A percentile compares a stretch with the other conserved stretches of the same genome.
Evolutionary conservation across 768 basidiomycete genomes (phyloP).

Genomic region (Termitomyces sp.): DNA sequence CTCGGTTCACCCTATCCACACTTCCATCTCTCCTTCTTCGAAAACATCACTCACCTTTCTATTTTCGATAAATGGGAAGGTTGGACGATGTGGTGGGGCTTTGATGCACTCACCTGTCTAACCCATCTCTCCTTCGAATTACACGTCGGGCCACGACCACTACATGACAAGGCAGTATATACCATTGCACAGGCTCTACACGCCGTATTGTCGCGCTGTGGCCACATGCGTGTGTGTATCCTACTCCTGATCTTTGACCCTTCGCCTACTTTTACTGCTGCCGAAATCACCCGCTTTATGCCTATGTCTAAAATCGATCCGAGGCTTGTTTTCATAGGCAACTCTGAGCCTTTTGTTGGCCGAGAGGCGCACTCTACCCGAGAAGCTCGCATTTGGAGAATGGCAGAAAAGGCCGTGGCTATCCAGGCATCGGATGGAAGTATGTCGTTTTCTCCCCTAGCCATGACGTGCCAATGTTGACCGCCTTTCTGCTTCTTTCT

Average conservation of each 20-base stretch:
- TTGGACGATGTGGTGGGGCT: constrained; percentile 32
- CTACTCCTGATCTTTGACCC: constrained; percentile 29
- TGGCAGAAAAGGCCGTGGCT: constrained; percentile 22
- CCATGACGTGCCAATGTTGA: neutral
- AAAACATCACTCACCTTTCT: constrained; percentile 30
- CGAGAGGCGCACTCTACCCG: constrained; percentile 29
- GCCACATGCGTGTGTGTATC: constrained; percentile 23
- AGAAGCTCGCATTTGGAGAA: constrained; percentile 27
- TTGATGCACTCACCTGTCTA: constrained; percentile 22
- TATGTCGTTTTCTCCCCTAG: constrained; percentile 10
- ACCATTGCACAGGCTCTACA: constrained; percentile 18
- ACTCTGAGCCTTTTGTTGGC: constrained; percentile 32
- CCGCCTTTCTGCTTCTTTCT: neutral
- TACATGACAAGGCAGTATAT: constrained; percentile 14
- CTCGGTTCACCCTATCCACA: constrained; percentile 16
- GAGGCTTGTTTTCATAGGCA: constrained; percentile 30
- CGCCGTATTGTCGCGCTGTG: constrained; percentile 18
- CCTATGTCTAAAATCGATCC: constrained; percentile 17
- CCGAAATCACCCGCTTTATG: constrained; percentile 11
- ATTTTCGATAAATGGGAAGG: constrained; percentile 37
- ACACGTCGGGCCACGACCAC: constrained; percentile 21
- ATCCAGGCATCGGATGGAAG: constrained; percentile 17
- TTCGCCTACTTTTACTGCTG: constrained; percentile 12
- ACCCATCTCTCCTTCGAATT: constrained; percentile 34
- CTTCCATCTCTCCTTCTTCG: constrained; percentile 27